These are phyloP conservation scores for Kuraishia capsulata DNA, from an alignment of 805 yeast genomes.

Conservation along the genomic window DNA sequence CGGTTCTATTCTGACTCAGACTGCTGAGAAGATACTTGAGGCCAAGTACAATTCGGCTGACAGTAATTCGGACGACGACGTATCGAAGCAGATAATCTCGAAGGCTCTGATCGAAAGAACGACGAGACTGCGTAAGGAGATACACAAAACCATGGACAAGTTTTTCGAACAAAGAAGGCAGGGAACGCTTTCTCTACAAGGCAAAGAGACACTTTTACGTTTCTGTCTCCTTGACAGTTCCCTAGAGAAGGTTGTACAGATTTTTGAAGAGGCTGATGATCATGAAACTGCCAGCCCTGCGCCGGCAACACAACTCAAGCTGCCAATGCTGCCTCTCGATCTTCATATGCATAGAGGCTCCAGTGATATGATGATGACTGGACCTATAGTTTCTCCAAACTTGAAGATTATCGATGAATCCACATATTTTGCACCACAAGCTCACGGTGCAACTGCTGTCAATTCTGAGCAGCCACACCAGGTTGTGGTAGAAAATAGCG, in stretches of 20 bases:
- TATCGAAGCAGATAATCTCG: constrained; percentile 33
- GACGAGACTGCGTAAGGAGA: constrained; percentile 36
- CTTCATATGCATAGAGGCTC: constrained; percentile 38
- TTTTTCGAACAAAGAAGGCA: constrained; percentile 35
- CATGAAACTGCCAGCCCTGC: neutral
- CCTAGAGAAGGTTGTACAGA: constrained; percentile 39
- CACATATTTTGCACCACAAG: constrained; percentile 9
- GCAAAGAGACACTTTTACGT: constrained; percentile 43
- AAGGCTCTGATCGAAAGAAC: constrained; percentile 45
- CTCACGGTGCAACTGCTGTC: constrained; percentile 1
- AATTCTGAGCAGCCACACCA: constrained; percentile 46
- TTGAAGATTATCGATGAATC: constrained; percentile 12
- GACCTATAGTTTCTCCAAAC: constrained; percentile 42
- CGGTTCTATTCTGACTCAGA: constrained; percentile 64
- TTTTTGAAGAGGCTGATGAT: constrained; percentile 29
- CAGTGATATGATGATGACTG: constrained; percentile 39
- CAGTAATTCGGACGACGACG: constrained; percentile 25
- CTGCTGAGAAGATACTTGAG: constrained; percentile 58
- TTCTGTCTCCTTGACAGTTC: constrained; percentile 47
- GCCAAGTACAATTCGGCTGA: constrained; percentile 16
- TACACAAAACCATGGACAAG: constrained; percentile 42
- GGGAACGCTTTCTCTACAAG: constrained; percentile 41
- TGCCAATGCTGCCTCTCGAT: constrained; percentile 3
- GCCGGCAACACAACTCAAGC: constrained; percentile 1
- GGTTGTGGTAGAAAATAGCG: constrained; percentile 59